These are phyloP conservation scores for Mycena sp. DNA, from an alignment of 1,284 basidiomycete species.

Conservation along the genomic window DNA sequence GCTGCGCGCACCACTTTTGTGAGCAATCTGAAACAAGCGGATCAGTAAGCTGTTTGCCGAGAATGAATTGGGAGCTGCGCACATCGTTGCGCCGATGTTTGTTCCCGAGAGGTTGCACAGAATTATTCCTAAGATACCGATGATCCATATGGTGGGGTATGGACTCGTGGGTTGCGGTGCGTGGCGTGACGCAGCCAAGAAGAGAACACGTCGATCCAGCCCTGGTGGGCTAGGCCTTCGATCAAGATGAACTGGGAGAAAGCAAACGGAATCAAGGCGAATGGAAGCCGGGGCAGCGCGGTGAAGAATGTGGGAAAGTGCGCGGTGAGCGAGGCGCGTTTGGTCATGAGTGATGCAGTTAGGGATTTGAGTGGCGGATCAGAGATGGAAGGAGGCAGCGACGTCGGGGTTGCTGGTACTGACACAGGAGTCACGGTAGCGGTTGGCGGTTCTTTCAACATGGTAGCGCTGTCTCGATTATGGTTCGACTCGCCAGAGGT, in stretches of 20 bases:
- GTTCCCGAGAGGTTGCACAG: slow-evolving; percentile 93
- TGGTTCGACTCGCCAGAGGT: neutral
- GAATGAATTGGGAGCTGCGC: neutral
- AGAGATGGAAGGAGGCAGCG: neutral
- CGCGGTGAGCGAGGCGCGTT: slow-evolving; percentile 15
- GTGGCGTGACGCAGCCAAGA: slow-evolving; percentile 70
- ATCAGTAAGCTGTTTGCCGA: neutral
- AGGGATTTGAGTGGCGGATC: slow-evolving; percentile 9
- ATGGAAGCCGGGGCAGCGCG: slow-evolving; percentile 78
- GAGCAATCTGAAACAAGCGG: slow-evolving; percentile 57
- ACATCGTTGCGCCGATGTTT: slow-evolving; percentile 95
- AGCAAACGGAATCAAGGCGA: slow-evolving; percentile 90
- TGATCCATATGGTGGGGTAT: slow-evolving; percentile 59
- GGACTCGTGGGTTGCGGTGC: slow-evolving; percentile 35
- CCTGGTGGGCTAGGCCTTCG: slow-evolving; percentile 82
- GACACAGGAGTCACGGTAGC: neutral
- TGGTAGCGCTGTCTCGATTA: neutral
- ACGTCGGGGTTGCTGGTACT: neutral
- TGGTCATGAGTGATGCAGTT: slow-evolving; percentile 1
- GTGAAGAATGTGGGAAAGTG: slow-evolving; percentile 82
- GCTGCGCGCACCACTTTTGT: slow-evolving; percentile 56
- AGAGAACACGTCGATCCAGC: slow-evolving; percentile 93
- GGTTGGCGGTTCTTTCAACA: neutral
- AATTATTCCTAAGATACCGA: slow-evolving; percentile 71
- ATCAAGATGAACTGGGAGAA: slow-evolving; percentile 97